These are phyloP conservation scores for Colletotrichum coccodes DNA, from an alignment of 2,329 filamentous ascomycete genomes.

Conservation along the genomic window DNA sequence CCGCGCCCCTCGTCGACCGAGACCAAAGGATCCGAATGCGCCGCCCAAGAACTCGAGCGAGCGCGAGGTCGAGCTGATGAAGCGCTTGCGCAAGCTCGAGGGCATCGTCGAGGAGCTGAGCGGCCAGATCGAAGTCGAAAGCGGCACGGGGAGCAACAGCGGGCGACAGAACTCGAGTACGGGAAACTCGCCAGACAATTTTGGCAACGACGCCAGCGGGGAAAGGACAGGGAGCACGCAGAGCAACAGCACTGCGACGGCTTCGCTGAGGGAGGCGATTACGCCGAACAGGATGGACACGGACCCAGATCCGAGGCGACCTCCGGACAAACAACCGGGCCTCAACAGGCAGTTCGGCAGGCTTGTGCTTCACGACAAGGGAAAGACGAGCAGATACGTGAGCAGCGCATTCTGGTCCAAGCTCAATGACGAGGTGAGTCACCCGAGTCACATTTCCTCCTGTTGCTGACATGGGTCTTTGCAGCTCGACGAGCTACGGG, in stretches of 20 bases:
- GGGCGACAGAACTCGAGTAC: slow-evolving; percentile 36
- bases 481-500: slow-evolving; percentile 55
- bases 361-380: slow-evolving; percentile 75
- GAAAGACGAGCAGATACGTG: slow-evolving; percentile 76
- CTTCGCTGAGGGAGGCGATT: not conserved
- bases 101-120: slow-evolving; percentile 79
- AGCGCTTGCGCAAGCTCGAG: slow-evolving; percentile 77
- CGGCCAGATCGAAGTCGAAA: slow-evolving; percentile 69
- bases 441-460: slow-evolving; percentile 24
- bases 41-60: slow-evolving; percentile 68
- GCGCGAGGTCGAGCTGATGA: slow-evolving; percentile 75
- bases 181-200: slow-evolving; percentile 43
- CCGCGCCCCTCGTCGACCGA: slow-evolving; percentile 74
- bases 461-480: slow-evolving; percentile 23
- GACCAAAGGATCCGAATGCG: slow-evolving; percentile 73
- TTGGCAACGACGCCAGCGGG: slow-evolving; percentile 31
- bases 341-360: slow-evolving; percentile 69
- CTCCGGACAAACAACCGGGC: slow-evolving; percentile 36
- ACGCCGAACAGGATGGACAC: slow-evolving; percentile 25
- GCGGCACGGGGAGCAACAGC: slow-evolving; percentile 28
- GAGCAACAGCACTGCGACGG: not conserved
- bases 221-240: slow-evolving; percentile 21
- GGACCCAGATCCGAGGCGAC: slow-evolving; percentile 34
- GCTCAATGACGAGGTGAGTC: slow-evolving; percentile 75
- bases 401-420: slow-evolving; percentile 82